These are phyloP conservation scores for Ascochyta viciae-villosae DNA, from an alignment of 2,329 filamentous ascomycete genomes.

Conservation along the genomic window DNA sequence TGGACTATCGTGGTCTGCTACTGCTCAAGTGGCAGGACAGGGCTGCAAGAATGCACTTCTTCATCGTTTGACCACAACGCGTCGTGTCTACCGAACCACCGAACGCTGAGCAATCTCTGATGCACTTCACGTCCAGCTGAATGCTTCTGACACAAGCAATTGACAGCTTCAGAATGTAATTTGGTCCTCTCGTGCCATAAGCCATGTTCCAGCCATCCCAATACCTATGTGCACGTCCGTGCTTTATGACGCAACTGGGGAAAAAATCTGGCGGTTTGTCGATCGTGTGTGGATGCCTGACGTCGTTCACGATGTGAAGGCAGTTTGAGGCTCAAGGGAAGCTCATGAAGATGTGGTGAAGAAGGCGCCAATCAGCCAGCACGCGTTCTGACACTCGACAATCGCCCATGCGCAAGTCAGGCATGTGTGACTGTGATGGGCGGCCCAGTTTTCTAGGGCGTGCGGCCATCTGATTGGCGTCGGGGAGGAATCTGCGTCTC, in stretches of 20 bases:
- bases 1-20: neutral
- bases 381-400: slow-evolving; percentile 4
- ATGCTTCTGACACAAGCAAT: neutral
- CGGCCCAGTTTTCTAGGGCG: neutral
- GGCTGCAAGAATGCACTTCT: neutral
- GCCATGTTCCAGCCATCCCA: slow-evolving; percentile 1
- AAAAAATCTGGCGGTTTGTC: slow-evolving; percentile 12
- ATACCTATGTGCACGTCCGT: slow-evolving; percentile 1
- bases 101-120: neutral
- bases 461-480: slow-evolving; percentile 5
- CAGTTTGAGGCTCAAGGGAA: neutral
- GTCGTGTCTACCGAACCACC: neutral
- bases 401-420: neutral
- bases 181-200: neutral
- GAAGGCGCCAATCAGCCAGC: neutral
- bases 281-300: slow-evolving; percentile 10
- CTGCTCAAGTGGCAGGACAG: too few relatives aligned
- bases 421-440: slow-evolving; percentile 16
- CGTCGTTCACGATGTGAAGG: neutral
- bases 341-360: neutral
- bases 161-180: neutral
- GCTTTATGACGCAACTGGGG: slow-evolving; percentile 16
- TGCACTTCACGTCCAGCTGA: neutral
- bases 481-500: slow-evolving; percentile 18
- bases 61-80: neutral